phyloP scores from a whole-genome alignment of 2,329 filamentous ascomycete genomes.

The Rhynchosporium secalis region DNA sequence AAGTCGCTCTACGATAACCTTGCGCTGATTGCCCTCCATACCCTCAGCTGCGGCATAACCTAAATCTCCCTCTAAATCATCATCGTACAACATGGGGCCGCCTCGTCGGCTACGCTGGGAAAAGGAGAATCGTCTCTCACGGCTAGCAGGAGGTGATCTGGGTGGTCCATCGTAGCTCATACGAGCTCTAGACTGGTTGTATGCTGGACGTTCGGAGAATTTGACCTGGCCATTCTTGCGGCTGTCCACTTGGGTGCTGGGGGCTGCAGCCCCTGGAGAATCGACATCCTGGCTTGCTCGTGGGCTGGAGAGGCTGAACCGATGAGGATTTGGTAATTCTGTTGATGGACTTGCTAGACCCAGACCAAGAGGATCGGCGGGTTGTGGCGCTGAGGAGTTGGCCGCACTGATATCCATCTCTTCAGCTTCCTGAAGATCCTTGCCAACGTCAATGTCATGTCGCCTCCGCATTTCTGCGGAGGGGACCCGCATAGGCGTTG shows the following conservation, averaged over 20 bases:
- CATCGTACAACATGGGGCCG: constrained; percentile 53
- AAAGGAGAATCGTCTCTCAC: constrained; percentile 42
- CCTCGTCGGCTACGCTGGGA: constrained; percentile 40
- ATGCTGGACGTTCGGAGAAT: constrained; percentile 35
- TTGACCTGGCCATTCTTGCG: constrained; percentile 32
- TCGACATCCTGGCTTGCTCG: constrained; percentile 35
- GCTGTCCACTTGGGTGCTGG: constrained; percentile 17
- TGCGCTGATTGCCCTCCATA: constrained; percentile 86
- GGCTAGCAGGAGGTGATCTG: constrained; percentile 28
- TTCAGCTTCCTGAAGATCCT: constrained; percentile 58
- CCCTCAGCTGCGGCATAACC: constrained; percentile 93
- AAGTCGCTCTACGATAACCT: constrained; percentile 93
- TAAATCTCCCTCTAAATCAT: constrained; percentile 86
- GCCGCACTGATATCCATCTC: constrained; percentile 88
- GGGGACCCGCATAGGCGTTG: constrained; percentile 82
- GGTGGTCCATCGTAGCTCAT: constrained; percentile 41
- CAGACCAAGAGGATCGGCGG: constrained; percentile 61
- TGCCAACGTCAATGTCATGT: constrained; percentile 48
- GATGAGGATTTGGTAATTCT: constrained; percentile 72
- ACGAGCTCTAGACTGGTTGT: constrained; percentile 34
- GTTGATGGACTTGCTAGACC: constrained; percentile 51
- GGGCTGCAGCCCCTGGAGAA: constrained; percentile 28
- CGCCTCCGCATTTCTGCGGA: constrained; percentile 81
- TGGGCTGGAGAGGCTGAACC: constrained; percentile 65
- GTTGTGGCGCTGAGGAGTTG: constrained; percentile 55